Evolutionary conservation across 75 land plant genomes (phyloP).

Genomic region (Pinus albicaulis): DNA sequence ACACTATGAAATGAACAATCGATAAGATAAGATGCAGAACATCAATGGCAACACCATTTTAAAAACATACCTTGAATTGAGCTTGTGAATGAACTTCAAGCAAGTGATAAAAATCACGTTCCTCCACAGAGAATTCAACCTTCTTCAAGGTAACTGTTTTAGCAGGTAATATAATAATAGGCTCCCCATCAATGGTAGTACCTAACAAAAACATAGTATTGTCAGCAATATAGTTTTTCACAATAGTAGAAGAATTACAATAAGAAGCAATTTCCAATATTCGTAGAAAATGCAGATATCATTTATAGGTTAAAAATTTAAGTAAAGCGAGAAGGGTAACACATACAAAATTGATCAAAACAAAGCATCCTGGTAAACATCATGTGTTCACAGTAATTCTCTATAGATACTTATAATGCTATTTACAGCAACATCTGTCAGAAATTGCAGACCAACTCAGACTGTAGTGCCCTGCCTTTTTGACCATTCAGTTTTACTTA

Average conservation of each 20-base stretch:
- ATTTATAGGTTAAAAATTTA: background rate
- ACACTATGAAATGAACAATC: background rate
- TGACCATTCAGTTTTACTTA: too few relatives aligned
- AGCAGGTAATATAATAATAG: slow-evolving; percentile 81
- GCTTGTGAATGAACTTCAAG: slow-evolving; percentile 78
- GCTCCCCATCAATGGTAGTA: slow-evolving; percentile 78
- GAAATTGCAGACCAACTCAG: background rate
- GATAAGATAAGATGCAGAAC: background rate
- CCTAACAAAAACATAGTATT: slow-evolving; percentile 33
- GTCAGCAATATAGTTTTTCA: background rate
- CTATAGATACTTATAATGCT: background rate
- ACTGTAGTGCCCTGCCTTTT: too few relatives aligned
- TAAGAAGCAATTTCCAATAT: background rate
- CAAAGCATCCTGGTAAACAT: background rate
- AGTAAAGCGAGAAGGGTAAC: background rate
- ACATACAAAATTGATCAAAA: background rate
- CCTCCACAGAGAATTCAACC: slow-evolving; percentile 83
- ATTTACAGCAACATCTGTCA: background rate
- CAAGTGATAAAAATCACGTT: slow-evolving; percentile 72
- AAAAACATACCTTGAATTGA: slow-evolving; percentile 73
- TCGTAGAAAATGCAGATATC: background rate
- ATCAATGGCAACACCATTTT: background rate
- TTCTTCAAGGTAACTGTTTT: slow-evolving; percentile 58
- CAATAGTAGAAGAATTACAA: background rate
- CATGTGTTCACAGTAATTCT: background rate